phyloP scores from a whole-genome alignment of 2,329 filamentous ascomycete species.

The Xylaria arbuscula region DNA sequence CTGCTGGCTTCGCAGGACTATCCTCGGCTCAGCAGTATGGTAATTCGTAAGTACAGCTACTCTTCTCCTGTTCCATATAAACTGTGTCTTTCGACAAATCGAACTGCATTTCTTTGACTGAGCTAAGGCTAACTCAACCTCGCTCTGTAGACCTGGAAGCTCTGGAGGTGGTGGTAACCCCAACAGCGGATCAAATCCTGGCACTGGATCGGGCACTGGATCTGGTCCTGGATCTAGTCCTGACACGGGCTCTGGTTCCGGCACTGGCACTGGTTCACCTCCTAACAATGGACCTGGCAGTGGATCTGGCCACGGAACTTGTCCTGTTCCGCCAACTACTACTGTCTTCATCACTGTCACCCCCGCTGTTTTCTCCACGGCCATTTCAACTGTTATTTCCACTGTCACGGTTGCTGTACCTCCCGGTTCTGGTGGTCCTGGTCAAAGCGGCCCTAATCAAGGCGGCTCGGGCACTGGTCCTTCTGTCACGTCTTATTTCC shows the following conservation, averaged over 20 bases:
- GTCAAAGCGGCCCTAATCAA: conserved; percentile 37
- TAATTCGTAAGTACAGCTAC: conserved; percentile 41
- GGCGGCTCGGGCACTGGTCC: conserved; percentile 34
- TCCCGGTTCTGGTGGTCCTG: conserved; percentile 36
- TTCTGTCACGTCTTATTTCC: conserved; percentile 36
- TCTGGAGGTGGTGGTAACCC: conserved; percentile 28
- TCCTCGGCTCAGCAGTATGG: conserved; percentile 45
- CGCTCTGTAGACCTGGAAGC: conserved; percentile 23
- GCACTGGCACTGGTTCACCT: background rate
- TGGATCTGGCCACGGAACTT: conserved; percentile 50
- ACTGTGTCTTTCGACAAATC: background rate
- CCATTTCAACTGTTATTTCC: conserved; percentile 49
- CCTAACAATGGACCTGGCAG: conserved; percentile 15
- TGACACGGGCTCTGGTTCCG: background rate
- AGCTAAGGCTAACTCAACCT: conserved; percentile 16
- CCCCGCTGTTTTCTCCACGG: conserved; percentile 49
- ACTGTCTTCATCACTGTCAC: conserved; percentile 63
- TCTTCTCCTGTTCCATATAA: background rate
- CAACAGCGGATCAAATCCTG: conserved; percentile 20
- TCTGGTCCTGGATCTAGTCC: conserved; percentile 5
- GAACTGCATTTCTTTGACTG: background rate
- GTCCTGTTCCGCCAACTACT: conserved; percentile 54
- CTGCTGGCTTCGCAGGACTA: conserved; percentile 42
- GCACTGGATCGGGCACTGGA: conserved; percentile 10
- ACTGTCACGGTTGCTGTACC: conserved; percentile 46